A percentile compares a stretch with the other conserved stretches of the same genome.
These are phyloP conservation scores for Orbilia blumenaviensis DNA, from an alignment of 2,329 filamentous ascomycete genomes.

Conservation along the genomic window DNA sequence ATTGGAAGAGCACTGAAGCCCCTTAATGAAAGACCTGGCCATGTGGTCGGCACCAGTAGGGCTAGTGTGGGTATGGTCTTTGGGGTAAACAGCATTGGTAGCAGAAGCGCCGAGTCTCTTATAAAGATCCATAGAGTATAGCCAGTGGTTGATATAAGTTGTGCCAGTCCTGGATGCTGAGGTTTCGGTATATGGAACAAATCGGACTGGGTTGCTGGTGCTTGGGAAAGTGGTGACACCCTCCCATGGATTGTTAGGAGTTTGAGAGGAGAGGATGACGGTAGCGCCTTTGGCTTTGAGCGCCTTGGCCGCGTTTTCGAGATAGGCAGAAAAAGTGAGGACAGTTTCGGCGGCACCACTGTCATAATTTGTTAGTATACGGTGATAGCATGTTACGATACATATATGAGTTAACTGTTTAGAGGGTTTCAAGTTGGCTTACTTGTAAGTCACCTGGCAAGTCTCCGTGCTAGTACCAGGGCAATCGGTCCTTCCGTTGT, in stretches of 20 bases:
- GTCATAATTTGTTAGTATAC: not conserved
- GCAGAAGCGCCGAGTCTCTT: slow-evolving; percentile 65
- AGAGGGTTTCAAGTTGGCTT: not conserved
- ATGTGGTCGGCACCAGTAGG: slow-evolving; percentile 67
- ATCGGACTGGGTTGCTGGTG: slow-evolving; percentile 63
- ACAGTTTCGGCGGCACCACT: slow-evolving; percentile 49
- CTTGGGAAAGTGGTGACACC: slow-evolving; percentile 63
- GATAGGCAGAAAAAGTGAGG: slow-evolving; percentile 45
- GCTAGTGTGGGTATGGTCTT: slow-evolving; percentile 71
- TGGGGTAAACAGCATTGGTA: slow-evolving; percentile 67
- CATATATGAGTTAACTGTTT: not conserved
- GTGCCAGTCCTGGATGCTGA: slow-evolving; percentile 63
- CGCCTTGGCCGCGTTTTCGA: slow-evolving; percentile 40
- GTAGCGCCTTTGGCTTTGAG: slow-evolving; percentile 67
- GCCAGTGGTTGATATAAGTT: slow-evolving; percentile 68
- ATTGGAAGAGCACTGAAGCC: slow-evolving; percentile 65
- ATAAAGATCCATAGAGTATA: slow-evolving; percentile 65
- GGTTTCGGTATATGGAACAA: slow-evolving; percentile 67
- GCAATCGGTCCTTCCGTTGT: slow-evolving; percentile 42
- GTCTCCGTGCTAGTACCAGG: slow-evolving; percentile 37
- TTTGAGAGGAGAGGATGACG: slow-evolving; percentile 69
- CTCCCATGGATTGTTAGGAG: slow-evolving; percentile 72
- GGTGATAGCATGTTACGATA: no score
- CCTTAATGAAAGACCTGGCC: slow-evolving; percentile 69
- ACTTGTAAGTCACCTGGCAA: slow-evolving; percentile 28